phyloP scores from a whole-genome alignment of 176 grass and related monocot species.

The Phoenix roebelenii region DNA sequence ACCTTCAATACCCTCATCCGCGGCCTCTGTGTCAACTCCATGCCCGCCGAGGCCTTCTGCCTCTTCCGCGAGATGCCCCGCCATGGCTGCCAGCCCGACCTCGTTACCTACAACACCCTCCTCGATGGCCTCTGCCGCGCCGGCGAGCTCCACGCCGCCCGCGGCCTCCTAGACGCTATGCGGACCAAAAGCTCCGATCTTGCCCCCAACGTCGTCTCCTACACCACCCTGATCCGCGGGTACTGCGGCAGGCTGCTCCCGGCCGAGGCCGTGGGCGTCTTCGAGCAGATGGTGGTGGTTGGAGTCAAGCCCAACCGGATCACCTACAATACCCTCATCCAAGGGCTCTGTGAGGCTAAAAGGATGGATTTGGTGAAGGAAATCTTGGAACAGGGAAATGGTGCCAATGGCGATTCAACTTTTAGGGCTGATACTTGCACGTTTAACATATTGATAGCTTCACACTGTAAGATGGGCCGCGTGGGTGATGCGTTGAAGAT shows the following conservation, averaged over 20 bases:
- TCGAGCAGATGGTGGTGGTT: constrained; percentile 35
- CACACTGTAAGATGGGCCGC: constrained; percentile 32
- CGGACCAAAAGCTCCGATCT: constrained; percentile 2
- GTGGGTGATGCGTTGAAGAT: constrained; percentile 51
- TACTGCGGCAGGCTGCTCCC: constrained; percentile 36
- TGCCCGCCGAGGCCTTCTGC: constrained; percentile 25
- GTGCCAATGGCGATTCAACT: not conserved
- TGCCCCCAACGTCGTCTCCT: constrained; percentile 58
- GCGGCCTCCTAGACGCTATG: constrained; percentile 65
- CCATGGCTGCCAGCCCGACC: constrained; percentile 46
- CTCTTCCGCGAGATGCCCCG: constrained; percentile 49
- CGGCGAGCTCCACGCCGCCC: constrained; percentile 37
- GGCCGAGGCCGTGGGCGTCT: constrained; percentile 39
- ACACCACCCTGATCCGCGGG: constrained; percentile 73
- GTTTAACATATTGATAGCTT: constrained; percentile 56
- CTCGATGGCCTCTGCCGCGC: constrained; percentile 42
- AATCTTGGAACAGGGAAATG: constrained; percentile 22
- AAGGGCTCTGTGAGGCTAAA: constrained; percentile 62
- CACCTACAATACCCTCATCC: constrained; percentile 84
- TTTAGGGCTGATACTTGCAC: constrained; percentile 85
- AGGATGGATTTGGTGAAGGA: constrained; percentile 80
- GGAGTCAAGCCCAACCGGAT: constrained; percentile 53
- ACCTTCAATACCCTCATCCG: constrained; percentile 78
- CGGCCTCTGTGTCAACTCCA: constrained; percentile 50
- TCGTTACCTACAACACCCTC: constrained; percentile 70